These are phyloP conservation scores for Vanrija pseudolonga DNA, from an alignment of 1,284 basidiomycete species.

Conservation along the genomic window DNA sequence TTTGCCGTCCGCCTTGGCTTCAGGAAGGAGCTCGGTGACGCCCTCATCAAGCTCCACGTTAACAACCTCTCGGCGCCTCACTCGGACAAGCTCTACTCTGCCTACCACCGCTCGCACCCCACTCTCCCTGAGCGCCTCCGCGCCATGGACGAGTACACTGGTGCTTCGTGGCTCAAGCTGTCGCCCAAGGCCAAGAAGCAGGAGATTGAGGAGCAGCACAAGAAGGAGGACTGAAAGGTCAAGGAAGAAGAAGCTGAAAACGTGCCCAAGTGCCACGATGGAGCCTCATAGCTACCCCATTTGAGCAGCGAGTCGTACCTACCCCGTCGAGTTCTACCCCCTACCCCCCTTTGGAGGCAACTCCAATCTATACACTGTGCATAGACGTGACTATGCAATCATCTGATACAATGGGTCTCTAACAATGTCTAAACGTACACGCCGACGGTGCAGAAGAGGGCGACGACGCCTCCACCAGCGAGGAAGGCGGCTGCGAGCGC, in stretches of 20 bases:
- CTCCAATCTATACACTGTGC: too few species aligned
- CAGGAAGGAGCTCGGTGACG: conserved; percentile 65
- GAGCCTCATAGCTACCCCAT: too few species aligned
- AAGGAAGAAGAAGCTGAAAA: conserved; percentile 12
- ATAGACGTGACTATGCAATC: too few species aligned
- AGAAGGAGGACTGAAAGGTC: conserved; percentile 1
- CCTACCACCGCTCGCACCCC: conserved; percentile 86
- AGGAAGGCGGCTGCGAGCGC: conserved; percentile 69
- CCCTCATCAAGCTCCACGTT: conserved; percentile 76
- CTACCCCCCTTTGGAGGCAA: too few species aligned
- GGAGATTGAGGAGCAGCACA: neutral
- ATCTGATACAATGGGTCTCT: too few species aligned
- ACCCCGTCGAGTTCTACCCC: too few species aligned
- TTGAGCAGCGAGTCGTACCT: too few species aligned
- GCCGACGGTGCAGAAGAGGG: conserved; percentile 78
- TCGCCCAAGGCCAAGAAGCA: conserved; percentile 2
- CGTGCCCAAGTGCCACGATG: too few species aligned
- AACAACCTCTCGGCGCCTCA: conserved; percentile 87
- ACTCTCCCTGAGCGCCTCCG: conserved; percentile 80
- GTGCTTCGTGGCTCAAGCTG: conserved; percentile 6
- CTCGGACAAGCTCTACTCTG: conserved; percentile 86
- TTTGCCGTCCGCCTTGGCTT: conserved; percentile 46
- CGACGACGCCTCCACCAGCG: conserved; percentile 78
- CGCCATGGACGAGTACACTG: conserved; percentile 61
- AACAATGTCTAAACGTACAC: conserved; percentile 64